Evolutionary conservation across 140 eudicot genomes (phyloP).

Genomic region (Stevia rebaudiana): DNA sequence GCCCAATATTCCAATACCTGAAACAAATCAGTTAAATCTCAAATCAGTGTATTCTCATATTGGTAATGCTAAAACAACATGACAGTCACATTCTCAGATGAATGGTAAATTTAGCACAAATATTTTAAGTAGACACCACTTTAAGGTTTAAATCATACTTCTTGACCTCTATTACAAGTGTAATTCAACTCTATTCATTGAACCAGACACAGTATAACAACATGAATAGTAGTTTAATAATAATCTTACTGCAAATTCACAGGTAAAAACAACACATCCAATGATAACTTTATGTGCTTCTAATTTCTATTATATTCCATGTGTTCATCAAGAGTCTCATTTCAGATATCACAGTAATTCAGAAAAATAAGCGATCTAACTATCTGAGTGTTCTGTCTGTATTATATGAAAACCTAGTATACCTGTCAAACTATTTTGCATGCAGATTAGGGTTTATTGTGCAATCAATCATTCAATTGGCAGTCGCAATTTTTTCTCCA

Average conservation of each 20-base stretch:
- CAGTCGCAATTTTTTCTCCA: background rate
- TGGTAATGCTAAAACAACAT: slow-evolving; percentile 3
- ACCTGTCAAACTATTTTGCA: background rate
- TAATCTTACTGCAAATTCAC: slow-evolving; percentile 6
- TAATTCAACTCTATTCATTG: background rate
- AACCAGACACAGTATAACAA: slow-evolving; percentile 7
- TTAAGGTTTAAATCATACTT: background rate
- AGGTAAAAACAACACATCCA: slow-evolving; percentile 5
- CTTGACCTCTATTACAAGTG: background rate
- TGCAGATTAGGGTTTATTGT: background rate
- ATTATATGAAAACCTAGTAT: background rate
- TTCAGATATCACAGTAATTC: background rate
- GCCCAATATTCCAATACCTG: slow-evolving; percentile 93
- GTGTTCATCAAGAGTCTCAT: background rate
- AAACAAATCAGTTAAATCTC: slow-evolving; percentile 21
- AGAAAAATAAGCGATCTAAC: background rate
- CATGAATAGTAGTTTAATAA: background rate
- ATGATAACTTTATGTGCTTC: slow-evolving; percentile 7
- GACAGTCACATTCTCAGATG: background rate
- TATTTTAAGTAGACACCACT: background rate
- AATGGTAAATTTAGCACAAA: background rate
- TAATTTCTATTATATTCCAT: background rate
- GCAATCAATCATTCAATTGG: slow-evolving; percentile 1
- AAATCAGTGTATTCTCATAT: slow-evolving; percentile 15
- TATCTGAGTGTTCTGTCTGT: background rate